Base-by-base conservation (phyloP, 1,139 yeast genomes). In the Magnusiomyces paraingens region DNA sequence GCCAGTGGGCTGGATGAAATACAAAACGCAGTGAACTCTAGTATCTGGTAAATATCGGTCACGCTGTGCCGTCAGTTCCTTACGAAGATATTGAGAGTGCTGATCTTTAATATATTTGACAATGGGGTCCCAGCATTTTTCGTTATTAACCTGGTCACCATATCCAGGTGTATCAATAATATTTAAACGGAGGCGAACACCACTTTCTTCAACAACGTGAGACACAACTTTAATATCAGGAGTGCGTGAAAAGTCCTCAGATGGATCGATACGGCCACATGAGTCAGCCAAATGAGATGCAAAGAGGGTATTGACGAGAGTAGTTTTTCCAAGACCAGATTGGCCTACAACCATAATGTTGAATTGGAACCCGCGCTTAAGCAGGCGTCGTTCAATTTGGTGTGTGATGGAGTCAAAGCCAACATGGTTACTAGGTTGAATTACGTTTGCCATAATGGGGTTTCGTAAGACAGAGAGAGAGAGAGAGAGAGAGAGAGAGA, bases 141-240 rank as follows among this genome's bases (percentile, higher is more conserved):
- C 96, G 72, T 93, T 93, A 73, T 93, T 89, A 64, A 93, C 86
- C 72, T 88, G 96, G 73, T 93, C 99, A 43, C 96, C 98, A 74
- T 89, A 93, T 8, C 99, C 99, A 12, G 98, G 98, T 8, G 98
- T 93, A 69, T 93, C 99, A 68, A 93, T 87, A 56, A 91, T 83
- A 64, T 89, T 91, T 60, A 93, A 74, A 65, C 86, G 85, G 68
- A 93, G 81, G 57, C 84, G 82, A 57, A 93, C 99, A 61, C 86
- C 87, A 69, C 89, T 91, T 72, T 93, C 99, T 57, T 82, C 71
- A 61, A 91, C 62, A 46, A 76, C 72, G 65, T 88, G 95, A 38
- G 83, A 73, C 44, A 84, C 79, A 38, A 86, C 85, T 64, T 84
- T 81, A 69, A 93, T 86, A 68, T 91, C 98, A 4, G 96, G 83